Evolutionary conservation across 208 protist genomes (phyloP), one percentile per base, ranked within the genome.

Genomic region (Trypanosoma lewisi): DNA sequence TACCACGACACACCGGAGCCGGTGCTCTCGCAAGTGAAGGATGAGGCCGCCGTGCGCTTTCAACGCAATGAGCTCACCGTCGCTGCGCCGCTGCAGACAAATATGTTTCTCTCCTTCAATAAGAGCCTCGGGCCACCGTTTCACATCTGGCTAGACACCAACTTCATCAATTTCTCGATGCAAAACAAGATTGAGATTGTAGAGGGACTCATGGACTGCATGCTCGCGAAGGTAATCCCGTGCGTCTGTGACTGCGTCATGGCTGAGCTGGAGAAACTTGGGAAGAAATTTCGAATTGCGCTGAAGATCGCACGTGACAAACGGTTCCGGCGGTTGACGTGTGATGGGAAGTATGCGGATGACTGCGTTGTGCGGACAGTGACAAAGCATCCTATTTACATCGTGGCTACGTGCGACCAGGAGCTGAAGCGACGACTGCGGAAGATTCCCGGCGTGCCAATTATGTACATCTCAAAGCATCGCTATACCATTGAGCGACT

Each of bases 111-210:
- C 31, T 88, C 80, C 41, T 98, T 98, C 87, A 99, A 99, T 88
- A 91, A 76, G 37, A 81, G 91, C 33, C 91, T 99, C 5, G 98
- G 97, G 6, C 99, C 99, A 17, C 99, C 99, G 48, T 99, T 98
- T 82, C 93, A 97, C 70, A 87, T 99, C 17, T 92, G 99, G 74
- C 75, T 99, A 11, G 99, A 99, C 73, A 99, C 99, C 2, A 99
- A 99, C 92, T 99, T 99, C 75, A 99, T 99, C 73, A 99, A 99
- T 84, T 99, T 99, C 71, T 98, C 97, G n/a, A 99, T 99, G 77
- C 96, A 99, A 66, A 99, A 99, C 81, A 99, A 99, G 75, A 94
- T 99, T 23, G 98, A 99, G 65, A 97, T 99, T 55, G 85, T 99
- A 23, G 82, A 98, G 50, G 85, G 85, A 1, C 78, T 98, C 23